phyloP scores from a whole-genome alignment of 2,329 filamentous ascomycete species.

The Fusarium haematococcum region DNA sequence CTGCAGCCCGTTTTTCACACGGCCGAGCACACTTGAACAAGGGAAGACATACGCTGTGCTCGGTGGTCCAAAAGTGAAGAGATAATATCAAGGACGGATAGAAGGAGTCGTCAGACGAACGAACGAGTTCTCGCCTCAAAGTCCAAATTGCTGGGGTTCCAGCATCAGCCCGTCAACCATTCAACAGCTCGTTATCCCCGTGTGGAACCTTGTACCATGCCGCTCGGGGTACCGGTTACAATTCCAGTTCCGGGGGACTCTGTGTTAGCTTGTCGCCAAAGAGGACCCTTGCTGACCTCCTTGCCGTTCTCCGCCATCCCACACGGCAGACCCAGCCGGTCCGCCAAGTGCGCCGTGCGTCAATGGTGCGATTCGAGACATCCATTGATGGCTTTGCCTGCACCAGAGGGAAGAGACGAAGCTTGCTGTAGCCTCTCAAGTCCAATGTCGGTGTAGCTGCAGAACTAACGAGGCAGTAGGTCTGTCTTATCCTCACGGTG shows the following conservation, averaged over 20 bases:
- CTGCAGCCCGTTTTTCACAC: conserved; percentile 1
- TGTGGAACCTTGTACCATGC: conserved; percentile 11
- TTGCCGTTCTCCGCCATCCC: conserved; percentile 24
- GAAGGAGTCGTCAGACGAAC: conserved; percentile 19
- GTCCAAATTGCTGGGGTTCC: conserved; percentile 28
- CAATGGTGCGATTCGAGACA: conserved; percentile 28
- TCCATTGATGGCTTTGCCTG: conserved; percentile 20
- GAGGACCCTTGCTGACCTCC: conserved; percentile 23
- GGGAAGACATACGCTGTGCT: not conserved
- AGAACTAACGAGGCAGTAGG: conserved; percentile 5
- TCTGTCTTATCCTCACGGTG: conserved; percentile 2
- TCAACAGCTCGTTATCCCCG: conserved; percentile 2
- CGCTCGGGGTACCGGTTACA: conserved; percentile 8
- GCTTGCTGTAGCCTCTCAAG: conserved; percentile 16
- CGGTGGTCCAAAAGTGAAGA: conserved; percentile 8
- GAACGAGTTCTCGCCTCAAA: conserved; percentile 13
- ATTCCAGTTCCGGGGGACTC: conserved; percentile 26
- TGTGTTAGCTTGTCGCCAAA: conserved; percentile 7
- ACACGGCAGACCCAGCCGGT: conserved; percentile 22
- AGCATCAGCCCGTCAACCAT: not conserved
- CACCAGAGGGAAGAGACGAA: conserved; percentile 13
- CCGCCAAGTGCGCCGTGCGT: conserved; percentile 30
- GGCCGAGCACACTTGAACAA: not conserved
- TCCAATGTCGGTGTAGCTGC: conserved; percentile 25
- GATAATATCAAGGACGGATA: not conserved